A percentile compares a stretch with the other conserved stretches of the same genome.
Conservation (phyloP, 768 basidiomycete genomes). For the Lentinus tigrinus region DNA sequence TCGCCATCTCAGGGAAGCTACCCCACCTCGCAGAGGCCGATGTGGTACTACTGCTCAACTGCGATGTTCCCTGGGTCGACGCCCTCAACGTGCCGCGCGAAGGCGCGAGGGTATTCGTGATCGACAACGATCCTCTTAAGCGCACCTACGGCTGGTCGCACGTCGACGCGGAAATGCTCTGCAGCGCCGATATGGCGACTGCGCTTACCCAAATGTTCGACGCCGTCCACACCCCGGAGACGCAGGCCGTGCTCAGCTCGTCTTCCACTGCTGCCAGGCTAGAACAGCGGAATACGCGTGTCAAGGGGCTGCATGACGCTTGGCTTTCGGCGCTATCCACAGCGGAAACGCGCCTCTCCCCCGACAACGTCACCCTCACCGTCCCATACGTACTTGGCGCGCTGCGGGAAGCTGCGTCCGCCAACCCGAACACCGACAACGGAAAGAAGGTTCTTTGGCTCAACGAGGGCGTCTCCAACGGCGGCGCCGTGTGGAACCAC, state of each 20-base stretch:
- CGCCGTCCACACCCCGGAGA: slow-evolving; percentile 21
- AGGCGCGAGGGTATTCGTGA: slow-evolving; percentile 52
- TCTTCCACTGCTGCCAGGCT: background rate
- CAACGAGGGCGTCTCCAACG: slow-evolving; percentile 66
- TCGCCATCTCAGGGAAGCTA: slow-evolving; percentile 49
- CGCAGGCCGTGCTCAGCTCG: background rate
- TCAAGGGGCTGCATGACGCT: slow-evolving; percentile 10
- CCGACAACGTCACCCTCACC: slow-evolving; percentile 12
- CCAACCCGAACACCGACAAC: slow-evolving; percentile 35
- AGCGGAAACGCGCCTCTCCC: slow-evolving; percentile 14
- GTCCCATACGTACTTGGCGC: slow-evolving; percentile 39
- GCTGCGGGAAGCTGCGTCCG: slow-evolving; percentile 43
- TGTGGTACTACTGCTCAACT: slow-evolving; percentile 63
- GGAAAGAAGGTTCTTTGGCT: slow-evolving; percentile 45
- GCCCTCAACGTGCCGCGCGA: slow-evolving; percentile 39
- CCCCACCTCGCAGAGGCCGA: slow-evolving; percentile 53
- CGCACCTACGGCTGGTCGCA: slow-evolving; percentile 48
- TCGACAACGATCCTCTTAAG: slow-evolving; percentile 66
- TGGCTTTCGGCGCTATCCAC: slow-evolving; percentile 21
- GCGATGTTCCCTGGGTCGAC: slow-evolving; percentile 66
- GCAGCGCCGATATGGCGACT: slow-evolving; percentile 52
- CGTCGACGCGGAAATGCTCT: slow-evolving; percentile 56
- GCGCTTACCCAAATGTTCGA: slow-evolving; percentile 51
- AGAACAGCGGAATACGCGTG: background rate
- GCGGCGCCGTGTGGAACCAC: slow-evolving; percentile 54